Evolutionary conservation across 495 filamentous ascomycete species (phyloP), one percentile per base, ranked within the genome.

Genomic region (Neurospora sublineolata): DNA sequence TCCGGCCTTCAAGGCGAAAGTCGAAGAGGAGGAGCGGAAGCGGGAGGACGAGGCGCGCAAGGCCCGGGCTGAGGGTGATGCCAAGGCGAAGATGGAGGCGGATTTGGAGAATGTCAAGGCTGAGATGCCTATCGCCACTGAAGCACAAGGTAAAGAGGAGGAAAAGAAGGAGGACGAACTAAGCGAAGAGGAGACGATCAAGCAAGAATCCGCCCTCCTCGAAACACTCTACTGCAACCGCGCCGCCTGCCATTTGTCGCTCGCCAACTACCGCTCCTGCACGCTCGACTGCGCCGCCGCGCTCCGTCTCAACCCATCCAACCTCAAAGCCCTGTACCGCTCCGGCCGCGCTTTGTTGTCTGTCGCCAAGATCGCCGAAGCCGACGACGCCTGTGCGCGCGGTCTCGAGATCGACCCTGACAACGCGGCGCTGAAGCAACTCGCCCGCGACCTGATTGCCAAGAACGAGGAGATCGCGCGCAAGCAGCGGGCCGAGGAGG

Each of bases 321-420:
- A 95, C 78, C 77, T 94, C 76, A 99, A 99, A 81, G 93, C 94
- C 5, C 92, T 88, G 78, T 98, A 97, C 79, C 90, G 95, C 70
- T 92, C 91, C 37, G 86, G 90, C 0, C 83, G 85, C 73, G 94
- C 95, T 7, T 85, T 95, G 72, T 82, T 93, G 23, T 88, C 89
- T 9, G 85, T 97, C 8, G 88, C 89, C 73, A 90, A 89, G 76
- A 79, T 95, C 69, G 76, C 80, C 12, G 93, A 95, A 78, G 93
- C 95, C 6, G 85, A 89, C 73, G 93, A 97, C 77, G 88, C 90
- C 4, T 92, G 89, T 71, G 78, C 84, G 6, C 85, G 89, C 6
- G 94, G 94, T 0, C 82, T 97, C 1, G 80, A 80, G 0, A 76
- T 95, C n/a, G 91, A 94, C 44, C 79, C 88, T 37, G 69, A 76